Base-by-base conservation (phyloP, 2,329 filamentous ascomycete species). In the Escovopsis weberi region DNA sequence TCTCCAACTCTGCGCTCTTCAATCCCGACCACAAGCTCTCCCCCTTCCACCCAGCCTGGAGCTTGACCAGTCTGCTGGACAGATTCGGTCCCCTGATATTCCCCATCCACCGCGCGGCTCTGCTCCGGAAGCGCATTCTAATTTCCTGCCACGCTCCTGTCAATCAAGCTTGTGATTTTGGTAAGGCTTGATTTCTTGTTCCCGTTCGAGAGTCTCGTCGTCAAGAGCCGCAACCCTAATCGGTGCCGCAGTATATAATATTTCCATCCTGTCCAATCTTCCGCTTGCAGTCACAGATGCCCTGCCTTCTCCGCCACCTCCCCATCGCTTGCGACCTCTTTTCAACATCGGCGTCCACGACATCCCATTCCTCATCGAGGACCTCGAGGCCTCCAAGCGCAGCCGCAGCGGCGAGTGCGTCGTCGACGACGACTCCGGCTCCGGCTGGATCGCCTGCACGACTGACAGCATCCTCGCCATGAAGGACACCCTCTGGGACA, bases 331-430 rank as follows among this genome's bases (percentile, higher is more conserved):
- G 28, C 75, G 80, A 23, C 83, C 89, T 0, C 72, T 98, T n/a
- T 98, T 96, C 65, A 87, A 82, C 41, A 75, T 98, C 45, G 91
- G 91, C 40, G 80, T 98, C 12, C 85, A 94, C 59, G 91, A 98
- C 56, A 94, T 98, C 40, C 76, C 84, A 5, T 78, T 82, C 44
- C 70, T 96, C 5, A 70, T 79, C 50, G 68, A 77, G 43, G 72
- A 82, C 48, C 69, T 70, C n/a, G 64, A 69, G 23, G 63, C 65
- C 2, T 61, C 61, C 39, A 67, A 64, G 55, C 59, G 56, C n/a
- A 47, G 50, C 7, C 55, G 59, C 32, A 55, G 53, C 36, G 58
- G 63, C 37, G 58, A 61, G 38, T 57, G 57, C 36, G 57, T 59
- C 10, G 55, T 61, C 12, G 60, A 63, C 33, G 70, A 68, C 23